These are phyloP conservation scores for Lodderomyces oxycetoniae DNA, from an alignment of 1,139 yeast genomes.

Conservation along the genomic window DNA sequence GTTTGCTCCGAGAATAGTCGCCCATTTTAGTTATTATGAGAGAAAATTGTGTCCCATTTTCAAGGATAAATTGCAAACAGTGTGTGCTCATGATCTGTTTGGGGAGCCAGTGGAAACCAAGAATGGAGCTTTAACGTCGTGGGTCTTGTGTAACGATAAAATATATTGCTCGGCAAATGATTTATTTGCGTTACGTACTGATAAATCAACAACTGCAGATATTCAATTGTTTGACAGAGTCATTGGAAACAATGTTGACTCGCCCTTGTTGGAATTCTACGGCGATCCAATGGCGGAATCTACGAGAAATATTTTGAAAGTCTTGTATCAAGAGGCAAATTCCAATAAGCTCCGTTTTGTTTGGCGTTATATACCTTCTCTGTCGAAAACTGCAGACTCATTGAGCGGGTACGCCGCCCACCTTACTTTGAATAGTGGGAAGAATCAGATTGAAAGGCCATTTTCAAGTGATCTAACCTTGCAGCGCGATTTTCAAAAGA, in stretches of 20 bases:
- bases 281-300: slow-evolving; percentile 45
- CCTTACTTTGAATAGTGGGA: slow-evolving; percentile 55
- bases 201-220: slow-evolving; percentile 14
- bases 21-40: slow-evolving; percentile 55
- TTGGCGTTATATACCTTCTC: slow-evolving; percentile 60
- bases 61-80: slow-evolving; percentile 12
- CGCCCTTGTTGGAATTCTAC: slow-evolving; percentile 45
- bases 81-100: slow-evolving; percentile 34
- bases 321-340: slow-evolving; percentile 56
- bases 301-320: slow-evolving; percentile 55
- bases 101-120: slow-evolving; percentile 24
- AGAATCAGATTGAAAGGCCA: too few relatives aligned
- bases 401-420: slow-evolving; percentile 68
- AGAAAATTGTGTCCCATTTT: slow-evolving; percentile 20
- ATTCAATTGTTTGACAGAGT: slow-evolving; percentile 51
- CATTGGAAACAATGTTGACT: slow-evolving; percentile 41
- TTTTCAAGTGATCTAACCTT: slow-evolving; percentile 15
- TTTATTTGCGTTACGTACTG: slow-evolving; percentile 53
- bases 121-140: slow-evolving; percentile 34
- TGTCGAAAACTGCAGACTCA: slow-evolving; percentile 21
- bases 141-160: slow-evolving; percentile 50
- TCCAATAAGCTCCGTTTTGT: slow-evolving; percentile 67
- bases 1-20: slow-evolving; percentile 57
- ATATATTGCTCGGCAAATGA: slow-evolving; percentile 63
- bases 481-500: slow-evolving; percentile 11